Base-by-base conservation (phyloP, 257 asterid genomes). In the Cruciata laevipes region DNA sequence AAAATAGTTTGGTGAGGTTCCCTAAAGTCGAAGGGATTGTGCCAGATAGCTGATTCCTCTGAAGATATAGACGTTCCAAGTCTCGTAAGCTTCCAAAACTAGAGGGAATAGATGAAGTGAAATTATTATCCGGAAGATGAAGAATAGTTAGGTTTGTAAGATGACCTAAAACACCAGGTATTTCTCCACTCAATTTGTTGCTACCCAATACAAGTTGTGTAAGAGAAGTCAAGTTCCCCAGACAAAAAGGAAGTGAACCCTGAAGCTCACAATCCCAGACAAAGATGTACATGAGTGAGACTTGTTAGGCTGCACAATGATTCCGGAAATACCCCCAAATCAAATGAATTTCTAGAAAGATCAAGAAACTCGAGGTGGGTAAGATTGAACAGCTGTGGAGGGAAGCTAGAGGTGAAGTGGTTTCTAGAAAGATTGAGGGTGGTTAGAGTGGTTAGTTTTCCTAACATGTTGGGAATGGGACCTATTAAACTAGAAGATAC, bases 131-230 rank as follows among this genome's bases (percentile, higher is more conserved):
- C 0, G 32, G 27, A 38, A 53, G 24, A 53, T 53, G 30, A 53
- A 53, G 60, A 53, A 14, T 18, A 53, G 60, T 21, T 11, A 80
- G 79, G 2, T 23, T 17, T 1, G 37, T 23, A 35, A 80, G 30
- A 65, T 61, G 13, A 59, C 77, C 73, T 13, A 73, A 20, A 12
- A 69, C 68, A n/a, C 72, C 57, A 1, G 82, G 78, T 33, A 76
- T 71, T 31, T 61, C 23, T 3, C 80, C 82, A 0, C 35, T 31
- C 12, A 71, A 60, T 23, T 32, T 68, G 44, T 77, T 74, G 16
- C 4, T 2, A 8, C 31, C 31, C 13, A 56, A 8, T 7, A 3
- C 27, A 56, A 24, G n/a, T n/a, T 9, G 31, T 21, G 31, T 21
- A 23, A 56, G 61, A 56, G 61, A 56, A 23, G 10, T 16, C 31